Evolutionary conservation across 345 rosid genomes (phyloP).

Genomic region (Eucalyptus tenuipes): DNA sequence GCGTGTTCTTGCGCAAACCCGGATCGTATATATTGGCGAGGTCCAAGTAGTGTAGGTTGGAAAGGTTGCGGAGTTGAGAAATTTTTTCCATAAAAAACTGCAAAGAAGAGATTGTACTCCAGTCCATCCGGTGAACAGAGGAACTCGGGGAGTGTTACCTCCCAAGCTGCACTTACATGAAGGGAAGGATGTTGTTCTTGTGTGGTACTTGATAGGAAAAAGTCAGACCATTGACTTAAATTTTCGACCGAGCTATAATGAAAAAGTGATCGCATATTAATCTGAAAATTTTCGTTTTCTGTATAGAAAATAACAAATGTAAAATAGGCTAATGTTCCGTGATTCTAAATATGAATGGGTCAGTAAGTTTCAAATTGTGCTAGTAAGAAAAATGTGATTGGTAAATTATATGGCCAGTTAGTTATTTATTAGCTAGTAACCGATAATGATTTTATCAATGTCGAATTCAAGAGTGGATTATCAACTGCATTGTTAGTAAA

Average conservation of each 20-base stretch:
- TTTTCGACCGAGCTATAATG: no score
- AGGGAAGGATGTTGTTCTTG: no score
- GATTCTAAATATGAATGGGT: background rate
- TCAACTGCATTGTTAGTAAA: background rate
- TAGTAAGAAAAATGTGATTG: background rate
- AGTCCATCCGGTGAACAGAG: background rate
- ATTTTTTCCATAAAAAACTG: background rate
- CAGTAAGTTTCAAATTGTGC: background rate
- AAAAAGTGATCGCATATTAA: no score
- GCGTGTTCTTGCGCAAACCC: no score
- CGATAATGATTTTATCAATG: background rate
- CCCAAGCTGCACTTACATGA: background rate
- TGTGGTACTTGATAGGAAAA: no score
- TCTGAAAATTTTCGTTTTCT: accelerated
- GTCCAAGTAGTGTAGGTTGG: background rate
- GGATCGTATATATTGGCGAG: background rate
- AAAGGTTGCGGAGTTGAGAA: background rate
- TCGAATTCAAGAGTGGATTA: background rate
- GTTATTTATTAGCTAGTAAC: no score
- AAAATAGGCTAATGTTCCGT: no score
- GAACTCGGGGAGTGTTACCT: background rate
- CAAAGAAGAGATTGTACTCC: background rate
- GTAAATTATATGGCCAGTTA: no score
- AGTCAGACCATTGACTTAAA: no score
- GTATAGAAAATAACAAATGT: no score